These are phyloP conservation scores for Phytophthora brassicae DNA, from an alignment of 352 stramenopile species.

Conservation along the genomic window DNA sequence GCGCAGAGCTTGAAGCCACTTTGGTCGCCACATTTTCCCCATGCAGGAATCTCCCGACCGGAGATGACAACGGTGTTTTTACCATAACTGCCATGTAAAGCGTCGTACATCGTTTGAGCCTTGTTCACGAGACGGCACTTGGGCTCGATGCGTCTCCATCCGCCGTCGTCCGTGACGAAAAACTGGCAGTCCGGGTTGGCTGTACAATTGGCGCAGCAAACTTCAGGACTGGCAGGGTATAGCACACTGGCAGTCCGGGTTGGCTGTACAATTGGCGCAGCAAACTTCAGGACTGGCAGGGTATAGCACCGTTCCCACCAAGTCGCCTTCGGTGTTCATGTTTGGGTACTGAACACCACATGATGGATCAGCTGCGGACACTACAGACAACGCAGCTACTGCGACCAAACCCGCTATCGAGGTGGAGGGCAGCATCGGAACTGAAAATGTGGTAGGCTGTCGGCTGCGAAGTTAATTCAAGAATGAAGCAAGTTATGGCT, in stretches of 20 bases:
- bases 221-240: constrained; percentile 21
- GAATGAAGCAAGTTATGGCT: constrained; percentile 1
- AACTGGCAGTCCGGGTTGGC: constrained; percentile 21
- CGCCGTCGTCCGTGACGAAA: constrained; percentile 25
- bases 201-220: constrained; percentile 23
- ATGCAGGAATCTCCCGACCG: constrained; percentile 17
- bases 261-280: constrained; percentile 21
- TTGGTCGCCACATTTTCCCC: constrained; percentile 26
- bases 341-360: constrained; percentile 19
- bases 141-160: constrained; percentile 22
- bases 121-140: constrained; percentile 24
- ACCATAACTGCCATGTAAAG: constrained; percentile 6
- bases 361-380: constrained; percentile 14
- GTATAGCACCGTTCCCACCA: constrained; percentile 21
- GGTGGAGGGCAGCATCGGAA: constrained; percentile 3
- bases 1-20: constrained; percentile 26
- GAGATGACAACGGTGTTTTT: constrained; percentile 26
- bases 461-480: background rate
- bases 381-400: background rate
- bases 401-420: background rate
- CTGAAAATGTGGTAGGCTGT: background rate
- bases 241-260: constrained; percentile 21
- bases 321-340: constrained; percentile 21
- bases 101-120: constrained; percentile 20
- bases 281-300: constrained; percentile 23